phyloP scores from a whole-genome alignment of 148 eudicot species.

The Beta vulgaris region DNA sequence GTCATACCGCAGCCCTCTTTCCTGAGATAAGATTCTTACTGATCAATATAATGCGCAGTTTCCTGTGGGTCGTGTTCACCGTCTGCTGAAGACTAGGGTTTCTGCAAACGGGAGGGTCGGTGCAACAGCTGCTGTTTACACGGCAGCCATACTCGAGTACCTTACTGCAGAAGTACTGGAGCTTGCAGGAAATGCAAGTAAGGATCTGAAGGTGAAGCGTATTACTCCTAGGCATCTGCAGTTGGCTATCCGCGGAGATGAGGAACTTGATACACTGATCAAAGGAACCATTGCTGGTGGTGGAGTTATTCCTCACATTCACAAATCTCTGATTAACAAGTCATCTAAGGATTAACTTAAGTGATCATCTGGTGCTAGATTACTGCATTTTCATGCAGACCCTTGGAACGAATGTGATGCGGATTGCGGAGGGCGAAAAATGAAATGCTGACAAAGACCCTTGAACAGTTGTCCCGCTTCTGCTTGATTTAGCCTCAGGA shows the following conservation, averaged over 20 bases:
- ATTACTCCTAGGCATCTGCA: constrained; percentile 65
- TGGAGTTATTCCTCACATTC: constrained; percentile 65
- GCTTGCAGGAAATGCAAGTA: constrained; percentile 63
- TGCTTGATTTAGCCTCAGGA: constrained; percentile 9
- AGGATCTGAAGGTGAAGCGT: constrained; percentile 70
- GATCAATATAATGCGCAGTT: constrained; percentile 35
- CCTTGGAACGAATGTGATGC: not conserved
- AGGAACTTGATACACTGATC: constrained; percentile 63
- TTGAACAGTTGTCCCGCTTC: not conserved
- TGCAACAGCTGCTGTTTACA: constrained; percentile 70
- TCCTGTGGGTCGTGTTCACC: constrained; percentile 68
- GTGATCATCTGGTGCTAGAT: not conserved
- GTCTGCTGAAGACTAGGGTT: constrained; percentile 50
- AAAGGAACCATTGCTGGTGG: constrained; percentile 74
- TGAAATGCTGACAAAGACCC: not conserved
- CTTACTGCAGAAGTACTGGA: constrained; percentile 66
- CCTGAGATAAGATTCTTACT: not conserved
- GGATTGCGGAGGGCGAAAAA: not conserved
- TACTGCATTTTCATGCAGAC: constrained; percentile 15
- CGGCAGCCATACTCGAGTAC: constrained; percentile 63
- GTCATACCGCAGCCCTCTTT: too few relatives aligned
- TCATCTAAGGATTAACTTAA: constrained; percentile 49
- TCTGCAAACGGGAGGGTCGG: constrained; percentile 62
- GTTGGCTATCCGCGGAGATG: constrained; percentile 67
- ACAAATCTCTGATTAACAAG: constrained; percentile 70